Evolutionary conservation across 1,139 yeast genomes (phyloP).

Genomic region (Lizanozyma gosingica): DNA sequence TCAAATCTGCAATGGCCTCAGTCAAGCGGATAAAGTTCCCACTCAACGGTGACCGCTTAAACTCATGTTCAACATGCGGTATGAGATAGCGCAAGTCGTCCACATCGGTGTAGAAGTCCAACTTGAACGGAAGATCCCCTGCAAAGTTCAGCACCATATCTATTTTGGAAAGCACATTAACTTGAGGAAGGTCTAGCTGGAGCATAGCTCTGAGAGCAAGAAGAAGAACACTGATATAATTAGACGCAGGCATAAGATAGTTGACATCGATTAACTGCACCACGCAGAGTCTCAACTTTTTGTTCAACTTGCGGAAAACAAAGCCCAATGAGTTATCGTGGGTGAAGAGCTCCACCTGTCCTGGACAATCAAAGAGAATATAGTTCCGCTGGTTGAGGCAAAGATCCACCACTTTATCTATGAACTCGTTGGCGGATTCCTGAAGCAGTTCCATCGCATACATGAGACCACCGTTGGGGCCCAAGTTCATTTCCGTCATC

Average conservation of each 20-base stretch:
- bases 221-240: constrained; percentile 76
- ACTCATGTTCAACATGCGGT: constrained; percentile 66
- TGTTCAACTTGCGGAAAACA: constrained; percentile 25
- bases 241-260: constrained; percentile 80
- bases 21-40: constrained; percentile 44
- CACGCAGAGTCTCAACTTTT: constrained; percentile 67
- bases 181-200: constrained; percentile 37
- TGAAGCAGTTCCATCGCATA: constrained; percentile 67
- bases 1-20: constrained; percentile 70
- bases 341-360: constrained; percentile 41
- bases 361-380: constrained; percentile 78
- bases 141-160: constrained; percentile 67
- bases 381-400: constrained; percentile 57
- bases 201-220: constrained; percentile 66
- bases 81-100: constrained; percentile 67
- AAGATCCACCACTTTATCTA: constrained; percentile 48
- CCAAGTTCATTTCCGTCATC: constrained; percentile 72
- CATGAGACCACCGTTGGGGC: constrained; percentile 95
- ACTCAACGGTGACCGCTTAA: constrained; percentile 46
- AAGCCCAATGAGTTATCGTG: constrained; percentile 33
- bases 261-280: constrained; percentile 83
- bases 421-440: constrained; percentile 42
- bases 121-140: constrained; percentile 50
- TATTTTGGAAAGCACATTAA: constrained; percentile 66
- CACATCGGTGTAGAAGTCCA: constrained; percentile 87